A percentile compares a stretch with the other conserved stretches of the same genome.
Evolutionary conservation across 2,329 filamentous ascomycete species (phyloP).

Genomic region (Cercospora zeina): DNA sequence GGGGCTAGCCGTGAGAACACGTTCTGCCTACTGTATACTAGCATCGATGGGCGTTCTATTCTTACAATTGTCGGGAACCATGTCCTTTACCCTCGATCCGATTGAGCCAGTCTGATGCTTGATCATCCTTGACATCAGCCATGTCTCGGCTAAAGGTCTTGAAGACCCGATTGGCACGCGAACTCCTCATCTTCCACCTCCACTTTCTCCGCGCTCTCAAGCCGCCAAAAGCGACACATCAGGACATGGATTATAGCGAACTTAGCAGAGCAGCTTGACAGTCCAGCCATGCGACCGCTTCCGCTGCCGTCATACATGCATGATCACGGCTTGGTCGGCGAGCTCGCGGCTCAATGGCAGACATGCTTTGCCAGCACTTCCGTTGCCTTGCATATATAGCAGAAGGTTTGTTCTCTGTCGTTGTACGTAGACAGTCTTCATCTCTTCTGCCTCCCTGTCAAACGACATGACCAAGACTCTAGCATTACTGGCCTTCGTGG

Average conservation of each 20-base stretch:
- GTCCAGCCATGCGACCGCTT: neutral
- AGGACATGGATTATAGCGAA: neutral
- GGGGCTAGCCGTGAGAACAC: neutral
- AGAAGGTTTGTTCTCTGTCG: neutral
- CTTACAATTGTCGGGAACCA: neutral
- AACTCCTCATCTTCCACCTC: constrained; percentile 4
- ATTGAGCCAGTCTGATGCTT: constrained; percentile 4
- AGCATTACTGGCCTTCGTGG: constrained; percentile 9
- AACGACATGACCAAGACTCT: neutral
- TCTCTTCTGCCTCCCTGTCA: neutral
- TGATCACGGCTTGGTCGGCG: neutral
- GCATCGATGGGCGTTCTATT: neutral
- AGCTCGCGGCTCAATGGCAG: constrained; percentile 6
- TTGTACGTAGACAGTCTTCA: neutral
- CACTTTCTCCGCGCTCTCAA: constrained; percentile 1
- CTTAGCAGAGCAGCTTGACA: neutral
- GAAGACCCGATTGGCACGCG: neutral
- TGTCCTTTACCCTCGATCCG: neutral
- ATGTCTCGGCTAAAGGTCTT: constrained; percentile 4
- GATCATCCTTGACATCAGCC: constrained; percentile 11
- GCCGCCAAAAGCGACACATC: constrained; percentile 25
- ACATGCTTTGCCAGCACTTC: constrained; percentile 9
- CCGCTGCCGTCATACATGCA: constrained; percentile 4
- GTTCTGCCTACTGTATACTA: neutral
- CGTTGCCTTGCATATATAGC: constrained; percentile 11